Evolutionary conservation across 495 filamentous ascomycete genomes (phyloP).

Genomic region (Aspergillus leporis): DNA sequence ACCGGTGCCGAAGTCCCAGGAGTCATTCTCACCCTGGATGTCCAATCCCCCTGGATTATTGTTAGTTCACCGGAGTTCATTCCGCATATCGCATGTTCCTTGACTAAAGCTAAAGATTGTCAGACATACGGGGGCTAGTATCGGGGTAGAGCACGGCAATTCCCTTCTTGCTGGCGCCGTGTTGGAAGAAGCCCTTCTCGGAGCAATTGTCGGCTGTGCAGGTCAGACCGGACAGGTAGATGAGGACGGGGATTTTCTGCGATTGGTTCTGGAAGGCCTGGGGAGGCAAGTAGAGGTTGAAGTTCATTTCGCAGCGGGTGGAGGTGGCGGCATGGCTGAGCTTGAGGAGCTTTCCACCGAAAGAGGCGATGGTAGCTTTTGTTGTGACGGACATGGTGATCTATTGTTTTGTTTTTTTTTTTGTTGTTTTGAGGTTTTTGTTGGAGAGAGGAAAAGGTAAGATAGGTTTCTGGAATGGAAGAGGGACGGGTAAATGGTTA

Average conservation of each 20-base stretch:
- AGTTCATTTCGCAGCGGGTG: constrained; percentile 63
- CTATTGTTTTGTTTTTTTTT: constrained; percentile 1
- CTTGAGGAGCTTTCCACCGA: constrained; percentile 94
- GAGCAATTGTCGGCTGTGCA: constrained; percentile 95
- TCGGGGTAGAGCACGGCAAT: constrained; percentile 93
- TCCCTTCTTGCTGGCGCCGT: constrained; percentile 69
- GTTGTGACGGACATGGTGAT: constrained; percentile 74
- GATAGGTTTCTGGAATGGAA: not conserved
- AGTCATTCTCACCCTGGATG: constrained; percentile 77
- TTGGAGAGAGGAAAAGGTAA: constrained; percentile 7
- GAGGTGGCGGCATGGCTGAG: constrained; percentile 77
- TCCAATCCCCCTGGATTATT: constrained; percentile 59
- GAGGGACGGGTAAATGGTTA: not conserved
- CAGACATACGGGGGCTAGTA: constrained; percentile 80
- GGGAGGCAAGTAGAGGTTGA: constrained; percentile 69
- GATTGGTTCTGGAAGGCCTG: constrained; percentile 42
- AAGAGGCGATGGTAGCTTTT: constrained; percentile 85
- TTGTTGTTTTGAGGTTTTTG: not conserved
- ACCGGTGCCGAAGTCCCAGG: constrained; percentile 86
- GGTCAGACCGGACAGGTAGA: constrained; percentile 93
- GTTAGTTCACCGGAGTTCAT: not conserved
- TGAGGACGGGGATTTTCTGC: constrained; percentile 76
- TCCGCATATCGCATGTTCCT: too few species aligned
- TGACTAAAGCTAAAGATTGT: too few species aligned
- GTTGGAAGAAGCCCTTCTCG: constrained; percentile 94